Conservation (phyloP, 345 rosid species). For the Heritiera fomes region DNA sequence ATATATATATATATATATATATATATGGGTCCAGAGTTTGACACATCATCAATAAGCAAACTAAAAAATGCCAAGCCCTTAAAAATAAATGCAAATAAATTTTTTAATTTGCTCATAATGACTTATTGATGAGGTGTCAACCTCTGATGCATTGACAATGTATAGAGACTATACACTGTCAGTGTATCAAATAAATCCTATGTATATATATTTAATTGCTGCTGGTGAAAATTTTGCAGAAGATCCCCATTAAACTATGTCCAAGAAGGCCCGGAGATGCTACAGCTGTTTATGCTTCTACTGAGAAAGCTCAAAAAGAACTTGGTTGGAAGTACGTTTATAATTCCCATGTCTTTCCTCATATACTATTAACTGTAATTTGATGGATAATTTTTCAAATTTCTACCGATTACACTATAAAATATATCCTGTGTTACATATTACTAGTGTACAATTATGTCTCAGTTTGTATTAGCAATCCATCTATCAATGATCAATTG, state of each 20-base stretch:
- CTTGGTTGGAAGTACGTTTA: slow-evolving; percentile 88
- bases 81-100: no score
- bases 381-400: not conserved
- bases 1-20: no score
- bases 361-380: not conserved
- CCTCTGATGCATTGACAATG: no score
- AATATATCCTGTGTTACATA: not conserved
- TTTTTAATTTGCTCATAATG: no score
- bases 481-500: not conserved
- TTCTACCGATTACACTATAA: not conserved
- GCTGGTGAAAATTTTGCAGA: slow-evolving; percentile 46
- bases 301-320: slow-evolving; percentile 72
- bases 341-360: not conserved
- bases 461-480: not conserved
- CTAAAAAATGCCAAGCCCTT: no score
- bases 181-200: no score
- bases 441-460: not conserved
- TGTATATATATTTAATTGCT: not conserved
- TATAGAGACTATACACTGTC: no score
- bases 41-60: no score
- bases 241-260: slow-evolving; percentile 75
- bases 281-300: slow-evolving; percentile 81
- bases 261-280: slow-evolving; percentile 93
- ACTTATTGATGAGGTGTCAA: no score
- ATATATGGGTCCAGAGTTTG: no score